These are phyloP conservation scores for Vicia villosa DNA, from an alignment of 306 rosid species.

Conservation along the genomic window DNA sequence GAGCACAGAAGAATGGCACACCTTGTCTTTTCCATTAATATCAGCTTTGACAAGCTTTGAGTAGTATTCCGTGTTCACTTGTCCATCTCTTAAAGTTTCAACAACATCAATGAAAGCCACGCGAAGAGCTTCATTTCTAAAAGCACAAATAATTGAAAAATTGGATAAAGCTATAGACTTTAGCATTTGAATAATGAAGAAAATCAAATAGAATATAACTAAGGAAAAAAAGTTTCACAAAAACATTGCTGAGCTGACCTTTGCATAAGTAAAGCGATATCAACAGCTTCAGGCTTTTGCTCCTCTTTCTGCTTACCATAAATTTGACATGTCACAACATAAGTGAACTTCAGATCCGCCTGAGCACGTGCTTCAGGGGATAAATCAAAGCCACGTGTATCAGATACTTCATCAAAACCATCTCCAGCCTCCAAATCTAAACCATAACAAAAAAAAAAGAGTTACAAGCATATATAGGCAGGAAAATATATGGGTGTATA, in stretches of 20 bases:
- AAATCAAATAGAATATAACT: constrained; percentile 8
- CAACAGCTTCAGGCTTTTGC: constrained; percentile 92
- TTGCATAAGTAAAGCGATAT: constrained; percentile 93
- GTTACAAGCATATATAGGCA: constrained; percentile 18
- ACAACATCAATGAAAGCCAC: constrained; percentile 87
- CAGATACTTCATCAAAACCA: constrained; percentile 57
- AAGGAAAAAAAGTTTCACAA: constrained; percentile 7
- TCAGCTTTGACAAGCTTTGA: constrained; percentile 95
- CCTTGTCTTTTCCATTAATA: constrained; percentile 93
- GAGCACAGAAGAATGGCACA: constrained; percentile 41
- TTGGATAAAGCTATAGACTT: constrained; percentile 12
- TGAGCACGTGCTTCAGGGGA: constrained; percentile 91
- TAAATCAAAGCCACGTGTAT: constrained; percentile 70
- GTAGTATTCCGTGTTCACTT: constrained; percentile 66
- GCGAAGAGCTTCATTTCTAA: constrained; percentile 94
- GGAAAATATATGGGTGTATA: neutral
- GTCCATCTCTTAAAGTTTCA: constrained; percentile 78
- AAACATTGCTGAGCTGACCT: constrained; percentile 51
- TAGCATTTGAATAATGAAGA: constrained; percentile 18
- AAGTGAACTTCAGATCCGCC: constrained; percentile 93
- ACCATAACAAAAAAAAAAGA: constrained; percentile 16
- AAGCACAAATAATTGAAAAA: constrained; percentile 26
- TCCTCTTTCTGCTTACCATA: constrained; percentile 95
- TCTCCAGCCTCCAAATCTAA: constrained; percentile 77
- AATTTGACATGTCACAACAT: constrained; percentile 89